Percentiles rank a stretch among this genome's conserved stretches.
phyloP scores from a whole-genome alignment of 805 yeast genomes.

The Cyberlindnera amylophila region DNA sequence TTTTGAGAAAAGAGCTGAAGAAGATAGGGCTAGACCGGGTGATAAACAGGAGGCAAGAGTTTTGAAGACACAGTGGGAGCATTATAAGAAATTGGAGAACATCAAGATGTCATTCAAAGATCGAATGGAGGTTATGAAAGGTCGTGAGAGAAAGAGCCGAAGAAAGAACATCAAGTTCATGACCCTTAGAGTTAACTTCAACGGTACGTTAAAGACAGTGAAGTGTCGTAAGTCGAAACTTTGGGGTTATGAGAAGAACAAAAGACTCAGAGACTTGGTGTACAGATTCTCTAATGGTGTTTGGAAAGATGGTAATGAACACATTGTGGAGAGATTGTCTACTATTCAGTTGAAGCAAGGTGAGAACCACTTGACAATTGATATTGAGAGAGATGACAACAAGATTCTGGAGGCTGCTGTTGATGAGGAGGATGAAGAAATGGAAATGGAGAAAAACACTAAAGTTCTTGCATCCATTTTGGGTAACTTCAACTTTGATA shows the following conservation, averaged over 20 bases:
- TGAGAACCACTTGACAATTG: constrained; percentile 13
- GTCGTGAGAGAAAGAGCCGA: constrained; percentile 55
- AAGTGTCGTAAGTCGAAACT: constrained; percentile 70
- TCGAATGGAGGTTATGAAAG: constrained; percentile 43
- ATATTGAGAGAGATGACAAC: constrained; percentile 16
- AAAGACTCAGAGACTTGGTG: constrained; percentile 57
- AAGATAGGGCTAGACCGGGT: constrained; percentile 37
- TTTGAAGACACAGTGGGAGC: constrained; percentile 36
- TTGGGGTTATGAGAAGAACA: constrained; percentile 86
- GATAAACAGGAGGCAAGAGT: constrained; percentile 32
- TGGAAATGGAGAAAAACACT: constrained; percentile 42
- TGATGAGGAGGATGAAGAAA: constrained; percentile 33
- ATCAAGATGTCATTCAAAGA: constrained; percentile 38
- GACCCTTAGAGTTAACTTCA: constrained; percentile 61
- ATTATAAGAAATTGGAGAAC: constrained; percentile 34
- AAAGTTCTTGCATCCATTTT: constrained; percentile 47
- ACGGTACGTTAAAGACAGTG: constrained; percentile 52
- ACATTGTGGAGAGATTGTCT: constrained; percentile 60
- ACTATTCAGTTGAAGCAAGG: constrained; percentile 19
- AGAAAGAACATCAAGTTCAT: constrained; percentile 51
- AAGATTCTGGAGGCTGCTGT: constrained; percentile 23
- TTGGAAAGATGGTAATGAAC: constrained; percentile 81
- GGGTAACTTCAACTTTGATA: constrained; percentile 47
- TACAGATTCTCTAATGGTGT: constrained; percentile 56
- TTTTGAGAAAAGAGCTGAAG: constrained; percentile 43